These are phyloP conservation scores for Grigorovia transvaalensis DNA, from an alignment of 805 yeast species.

Conservation along the genomic window DNA sequence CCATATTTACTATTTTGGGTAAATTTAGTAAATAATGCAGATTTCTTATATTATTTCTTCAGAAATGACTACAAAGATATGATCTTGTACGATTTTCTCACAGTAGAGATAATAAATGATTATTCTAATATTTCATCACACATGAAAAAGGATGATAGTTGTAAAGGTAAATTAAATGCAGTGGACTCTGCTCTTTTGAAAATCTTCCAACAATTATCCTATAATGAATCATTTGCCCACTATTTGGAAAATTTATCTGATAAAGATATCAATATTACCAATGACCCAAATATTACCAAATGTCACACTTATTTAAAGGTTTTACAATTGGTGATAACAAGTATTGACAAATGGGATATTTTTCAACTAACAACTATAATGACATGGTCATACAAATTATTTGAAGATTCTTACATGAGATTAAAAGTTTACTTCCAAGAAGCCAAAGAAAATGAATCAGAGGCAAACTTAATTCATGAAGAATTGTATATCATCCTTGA, in stretches of 20 bases:
- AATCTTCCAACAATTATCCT: constrained; percentile 21
- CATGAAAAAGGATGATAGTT: neutral
- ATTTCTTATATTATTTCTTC: constrained; percentile 18
- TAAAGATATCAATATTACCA: constrained; percentile 5
- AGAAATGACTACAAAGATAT: constrained; percentile 9
- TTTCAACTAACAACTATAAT: constrained; percentile 31
- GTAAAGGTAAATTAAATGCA: neutral
- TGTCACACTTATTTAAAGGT: constrained; percentile 8
- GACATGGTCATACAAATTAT: constrained; percentile 31
- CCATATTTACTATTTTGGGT: constrained; percentile 16
- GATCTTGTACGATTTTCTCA: constrained; percentile 14
- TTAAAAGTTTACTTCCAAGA: constrained; percentile 20
- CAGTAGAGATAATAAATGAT: constrained; percentile 8
- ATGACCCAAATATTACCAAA: constrained; percentile 10
- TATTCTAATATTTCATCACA: constrained; percentile 9
- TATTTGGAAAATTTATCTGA: constrained; percentile 16
- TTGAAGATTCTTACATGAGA: constrained; percentile 15
- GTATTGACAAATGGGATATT: constrained; percentile 30
- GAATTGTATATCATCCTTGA: constrained; percentile 26
- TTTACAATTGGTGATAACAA: constrained; percentile 28
- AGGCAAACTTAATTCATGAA: constrained; percentile 18
- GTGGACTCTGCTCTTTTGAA: constrained; percentile 16
- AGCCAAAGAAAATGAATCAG: constrained; percentile 11
- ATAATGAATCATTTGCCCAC: constrained; percentile 30
- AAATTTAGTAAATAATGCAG: constrained; percentile 17